These are phyloP conservation scores for Rhizopus microsporus DNA, from an alignment of 371 early-diverging fungal species.

Conservation along the genomic window DNA sequence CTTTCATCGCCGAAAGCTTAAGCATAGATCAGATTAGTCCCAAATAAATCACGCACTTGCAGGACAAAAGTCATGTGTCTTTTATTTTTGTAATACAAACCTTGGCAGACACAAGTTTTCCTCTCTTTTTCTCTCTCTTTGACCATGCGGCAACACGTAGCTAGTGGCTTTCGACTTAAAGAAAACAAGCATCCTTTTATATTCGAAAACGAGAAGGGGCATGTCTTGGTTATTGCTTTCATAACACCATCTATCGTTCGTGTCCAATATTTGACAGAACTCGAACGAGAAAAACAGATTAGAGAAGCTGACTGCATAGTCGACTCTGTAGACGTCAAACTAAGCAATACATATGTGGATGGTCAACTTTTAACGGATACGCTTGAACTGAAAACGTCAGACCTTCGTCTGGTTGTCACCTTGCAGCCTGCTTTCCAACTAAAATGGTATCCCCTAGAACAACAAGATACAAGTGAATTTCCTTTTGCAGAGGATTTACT, in stretches of 20 bases:
- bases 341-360: not conserved
- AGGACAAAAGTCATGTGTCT: too few species aligned
- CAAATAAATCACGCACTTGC: too few species aligned
- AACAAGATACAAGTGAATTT: not conserved
- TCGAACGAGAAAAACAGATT: not conserved
- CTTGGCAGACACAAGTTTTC: not conserved
- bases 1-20: constrained; percentile 12
- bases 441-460: constrained; percentile 22
- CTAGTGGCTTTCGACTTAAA: constrained; percentile 28
- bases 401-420: constrained; percentile 20
- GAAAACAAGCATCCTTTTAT: constrained; percentile 26
- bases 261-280: constrained; percentile 16
- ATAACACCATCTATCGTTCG: constrained; percentile 22
- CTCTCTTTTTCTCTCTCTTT: constrained; percentile 7
- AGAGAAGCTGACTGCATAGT: not conserved
- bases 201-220: constrained; percentile 26
- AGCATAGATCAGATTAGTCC: constrained; percentile 17
- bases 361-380: not conserved
- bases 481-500: constrained; percentile 57
- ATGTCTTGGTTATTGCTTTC: constrained; percentile 21
- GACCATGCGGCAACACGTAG: constrained; percentile 33
- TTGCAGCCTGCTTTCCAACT: constrained; percentile 18
- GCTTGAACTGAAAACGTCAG: constrained; percentile 20
- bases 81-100: not conserved
- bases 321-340: not conserved